Evolutionary conservation across 2,329 filamentous ascomycete species (phyloP).

Genomic region (Madurella mycetomatis): DNA sequence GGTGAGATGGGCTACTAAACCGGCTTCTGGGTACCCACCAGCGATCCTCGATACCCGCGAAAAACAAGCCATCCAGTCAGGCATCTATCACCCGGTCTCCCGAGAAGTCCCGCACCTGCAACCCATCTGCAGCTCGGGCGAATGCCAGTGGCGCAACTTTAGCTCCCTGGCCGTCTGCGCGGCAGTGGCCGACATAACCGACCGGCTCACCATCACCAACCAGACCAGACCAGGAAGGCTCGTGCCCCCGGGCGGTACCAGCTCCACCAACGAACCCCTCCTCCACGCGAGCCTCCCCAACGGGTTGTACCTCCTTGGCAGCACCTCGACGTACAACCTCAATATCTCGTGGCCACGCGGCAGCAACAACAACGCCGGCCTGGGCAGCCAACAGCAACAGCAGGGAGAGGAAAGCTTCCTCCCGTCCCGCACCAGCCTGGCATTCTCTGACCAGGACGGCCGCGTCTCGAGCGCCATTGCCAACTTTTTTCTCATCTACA

Average conservation of each 20-base stretch:
- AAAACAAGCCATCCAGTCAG: constrained; percentile 25
- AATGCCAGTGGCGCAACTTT: constrained; percentile 24
- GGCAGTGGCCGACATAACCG: constrained; percentile 25
- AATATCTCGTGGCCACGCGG: constrained; percentile 22
- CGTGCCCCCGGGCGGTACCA: too few relatives aligned
- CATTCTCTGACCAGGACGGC: constrained; percentile 19
- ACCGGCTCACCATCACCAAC: constrained; percentile 18
- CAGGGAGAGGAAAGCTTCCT: constrained; percentile 13
- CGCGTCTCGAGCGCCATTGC: constrained; percentile 23
- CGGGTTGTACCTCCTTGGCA: constrained; percentile 22
- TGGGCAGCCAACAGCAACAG: background rate
- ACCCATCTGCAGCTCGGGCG: constrained; percentile 22
- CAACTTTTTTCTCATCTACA: constrained; percentile 29
- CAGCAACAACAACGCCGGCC: background rate
- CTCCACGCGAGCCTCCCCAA: constrained; percentile 22
- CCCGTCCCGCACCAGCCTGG: constrained; percentile 21
- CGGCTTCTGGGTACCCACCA: constrained; percentile 5
- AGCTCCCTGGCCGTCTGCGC: constrained; percentile 27
- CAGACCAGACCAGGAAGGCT: constrained; percentile 2
- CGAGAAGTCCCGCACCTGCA: constrained; percentile 12
- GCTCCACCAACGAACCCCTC: constrained; percentile 1
- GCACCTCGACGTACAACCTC: constrained; percentile 19
- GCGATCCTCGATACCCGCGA: constrained; percentile 20
- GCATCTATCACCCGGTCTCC: constrained; percentile 20
- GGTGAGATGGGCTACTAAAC: background rate